These are phyloP conservation scores for Nitzschia sp. DNA, from an alignment of 108 stramenopile species.

Conservation along the genomic window DNA sequence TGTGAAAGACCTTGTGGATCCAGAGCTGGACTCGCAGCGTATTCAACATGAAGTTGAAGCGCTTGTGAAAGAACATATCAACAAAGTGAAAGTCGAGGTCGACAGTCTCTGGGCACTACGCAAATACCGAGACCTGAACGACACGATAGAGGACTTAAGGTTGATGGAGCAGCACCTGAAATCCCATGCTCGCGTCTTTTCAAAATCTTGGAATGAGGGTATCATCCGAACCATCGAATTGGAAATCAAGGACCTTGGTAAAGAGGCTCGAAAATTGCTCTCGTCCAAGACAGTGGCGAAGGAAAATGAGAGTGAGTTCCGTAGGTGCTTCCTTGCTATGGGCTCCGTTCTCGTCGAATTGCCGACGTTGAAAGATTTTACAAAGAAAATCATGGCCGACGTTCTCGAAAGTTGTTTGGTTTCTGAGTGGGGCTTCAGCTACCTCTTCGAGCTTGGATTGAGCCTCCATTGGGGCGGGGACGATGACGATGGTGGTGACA, in stretches of 20 bases:
- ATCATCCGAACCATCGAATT: conserved; percentile 43
- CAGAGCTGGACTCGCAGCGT: conserved; percentile 33
- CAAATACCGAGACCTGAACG: conserved; percentile 59
- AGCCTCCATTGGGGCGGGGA: conserved; percentile 41
- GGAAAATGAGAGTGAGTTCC: conserved; percentile 46
- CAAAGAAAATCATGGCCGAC: conserved; percentile 48
- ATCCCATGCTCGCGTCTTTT: conserved; percentile 46
- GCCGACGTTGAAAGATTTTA: conserved; percentile 46
- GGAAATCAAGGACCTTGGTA: conserved; percentile 48
- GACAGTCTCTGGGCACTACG: conserved; percentile 48
- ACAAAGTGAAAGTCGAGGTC: conserved; percentile 45
- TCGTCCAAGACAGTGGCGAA: conserved; percentile 40
- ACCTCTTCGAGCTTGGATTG: conserved; percentile 62
- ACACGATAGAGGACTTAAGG: conserved; percentile 48
- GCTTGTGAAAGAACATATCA: conserved; percentile 42
- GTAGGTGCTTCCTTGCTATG: conserved; percentile 54
- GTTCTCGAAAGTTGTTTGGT: conserved; percentile 55
- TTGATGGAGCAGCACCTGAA: conserved; percentile 53
- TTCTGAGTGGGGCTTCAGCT: conserved; percentile 57
- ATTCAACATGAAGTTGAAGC: conserved; percentile 26
- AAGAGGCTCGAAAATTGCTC: conserved; percentile 35
- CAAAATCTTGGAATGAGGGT: conserved; percentile 54
- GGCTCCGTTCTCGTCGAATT: conserved; percentile 58
- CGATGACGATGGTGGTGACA: conserved; percentile 43
- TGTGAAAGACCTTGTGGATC: conserved; percentile 48